Evolutionary conservation across 306 rosid genomes (phyloP).

Genomic region (Pueraria montana): DNA sequence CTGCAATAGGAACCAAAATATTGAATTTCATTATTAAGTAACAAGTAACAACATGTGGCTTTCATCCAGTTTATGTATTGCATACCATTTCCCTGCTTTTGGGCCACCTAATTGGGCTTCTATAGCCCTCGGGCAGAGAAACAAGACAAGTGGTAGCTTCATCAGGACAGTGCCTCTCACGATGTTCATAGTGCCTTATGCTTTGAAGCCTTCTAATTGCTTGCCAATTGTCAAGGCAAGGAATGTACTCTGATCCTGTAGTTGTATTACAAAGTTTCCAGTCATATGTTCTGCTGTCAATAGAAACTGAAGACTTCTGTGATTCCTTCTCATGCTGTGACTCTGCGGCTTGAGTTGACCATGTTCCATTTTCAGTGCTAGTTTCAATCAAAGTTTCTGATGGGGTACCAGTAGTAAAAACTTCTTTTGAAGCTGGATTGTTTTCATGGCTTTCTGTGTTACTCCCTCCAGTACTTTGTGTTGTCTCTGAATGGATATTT

Average conservation of each 20-base stretch:
- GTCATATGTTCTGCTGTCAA: slow-evolving; percentile 47
- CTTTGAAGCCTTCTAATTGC: slow-evolving; percentile 69
- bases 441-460: slow-evolving; percentile 46
- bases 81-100: slow-evolving; percentile 84
- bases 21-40: slow-evolving; percentile 44
- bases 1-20: slow-evolving; percentile 61
- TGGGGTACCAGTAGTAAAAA: neutral
- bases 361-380: slow-evolving; percentile 57
- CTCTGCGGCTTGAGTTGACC: slow-evolving; percentile 65
- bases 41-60: slow-evolving; percentile 32
- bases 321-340: slow-evolving; percentile 62
- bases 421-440: slow-evolving; percentile 49
- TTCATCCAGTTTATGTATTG: slow-evolving; percentile 11
- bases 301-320: slow-evolving; percentile 43
- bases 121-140: slow-evolving; percentile 80
- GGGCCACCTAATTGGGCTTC: slow-evolving; percentile 79
- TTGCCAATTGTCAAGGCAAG: slow-evolving; percentile 84
- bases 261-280: slow-evolving; percentile 82
- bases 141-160: slow-evolving; percentile 80
- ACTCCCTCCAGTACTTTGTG: slow-evolving; percentile 51
- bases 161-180: slow-evolving; percentile 92
- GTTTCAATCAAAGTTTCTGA: slow-evolving; percentile 57
- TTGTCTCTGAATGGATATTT: slow-evolving; percentile 34
- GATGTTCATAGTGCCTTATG: slow-evolving; percentile 73
- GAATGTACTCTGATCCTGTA: slow-evolving; percentile 88